These are phyloP conservation scores for Kluyveromyces sp. DNA, from an alignment of 1,139 yeast species.

Conservation along the genomic window DNA sequence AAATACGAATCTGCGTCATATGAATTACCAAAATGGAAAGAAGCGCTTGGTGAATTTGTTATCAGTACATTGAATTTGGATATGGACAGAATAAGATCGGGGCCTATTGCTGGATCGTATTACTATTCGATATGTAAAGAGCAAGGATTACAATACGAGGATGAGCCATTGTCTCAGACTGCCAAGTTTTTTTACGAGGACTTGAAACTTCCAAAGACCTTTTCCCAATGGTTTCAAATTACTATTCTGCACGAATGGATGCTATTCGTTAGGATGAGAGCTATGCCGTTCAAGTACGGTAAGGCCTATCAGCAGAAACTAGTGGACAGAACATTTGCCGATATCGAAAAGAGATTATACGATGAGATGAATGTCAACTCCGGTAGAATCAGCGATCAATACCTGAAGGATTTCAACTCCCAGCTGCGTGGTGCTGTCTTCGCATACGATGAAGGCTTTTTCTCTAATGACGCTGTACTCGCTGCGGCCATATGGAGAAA, in stretches of 20 bases:
- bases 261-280: constrained; percentile 88
- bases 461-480: constrained; percentile 72
- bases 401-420: constrained; percentile 81
- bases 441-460: constrained; percentile 89
- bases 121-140: constrained; percentile 82
- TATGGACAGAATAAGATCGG: constrained; percentile 89
- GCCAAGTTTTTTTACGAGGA: constrained; percentile 75
- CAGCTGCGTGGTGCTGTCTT: constrained; percentile 86
- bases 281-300: constrained; percentile 86
- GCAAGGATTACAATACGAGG: constrained; percentile 71
- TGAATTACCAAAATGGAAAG: constrained; percentile 62
- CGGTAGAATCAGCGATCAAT: constrained; percentile 77
- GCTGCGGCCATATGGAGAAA: constrained; percentile 92
- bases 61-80: constrained; percentile 66
- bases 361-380: constrained; percentile 80
- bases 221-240: constrained; percentile 92
- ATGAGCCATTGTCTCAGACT: constrained; percentile 57
- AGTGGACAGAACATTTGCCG: constrained; percentile 82
- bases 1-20: constrained; percentile 54
- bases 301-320: constrained; percentile 86
- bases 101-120: constrained; percentile 86
- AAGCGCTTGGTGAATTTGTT: constrained; percentile 63
- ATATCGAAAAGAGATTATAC: constrained; percentile 77
- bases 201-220: constrained; percentile 73
- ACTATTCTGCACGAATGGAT: constrained; percentile 91